Conservation (phyloP, 805 yeast species). For the Cyberlindnera euphorbiiphila region DNA sequence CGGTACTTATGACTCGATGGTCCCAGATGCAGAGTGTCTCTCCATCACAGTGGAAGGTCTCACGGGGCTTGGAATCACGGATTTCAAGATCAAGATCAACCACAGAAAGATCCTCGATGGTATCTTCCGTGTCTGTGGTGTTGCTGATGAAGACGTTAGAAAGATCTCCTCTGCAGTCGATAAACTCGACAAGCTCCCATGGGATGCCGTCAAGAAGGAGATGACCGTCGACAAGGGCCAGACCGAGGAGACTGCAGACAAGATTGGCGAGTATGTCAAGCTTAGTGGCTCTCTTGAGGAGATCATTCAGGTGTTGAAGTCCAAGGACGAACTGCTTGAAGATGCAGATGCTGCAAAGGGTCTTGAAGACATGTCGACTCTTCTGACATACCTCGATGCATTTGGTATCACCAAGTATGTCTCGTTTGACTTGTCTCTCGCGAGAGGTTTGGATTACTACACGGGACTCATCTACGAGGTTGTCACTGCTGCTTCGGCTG, state of each 20-base stretch:
- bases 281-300: constrained; percentile 73
- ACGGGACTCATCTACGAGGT: constrained; percentile 97
- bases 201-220: constrained; percentile 92
- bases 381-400: constrained; percentile 78
- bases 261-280: constrained; percentile 87
- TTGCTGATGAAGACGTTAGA: constrained; percentile 88
- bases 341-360: constrained; percentile 80
- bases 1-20: constrained; percentile 89
- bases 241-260: constrained; percentile 87
- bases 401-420: constrained; percentile 65
- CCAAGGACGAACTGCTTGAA: constrained; percentile 52
- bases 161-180: constrained; percentile 93
- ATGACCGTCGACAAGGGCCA: constrained; percentile 91
- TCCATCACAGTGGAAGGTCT: constrained; percentile 82
- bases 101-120: constrained; percentile 97
- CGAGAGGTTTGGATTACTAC: constrained; percentile 96
- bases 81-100: constrained; percentile 88
- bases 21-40: constrained; percentile 91
- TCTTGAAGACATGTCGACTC: constrained; percentile 69
- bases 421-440: constrained; percentile 89
- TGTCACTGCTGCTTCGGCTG: constrained; percentile 94
- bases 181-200: constrained; percentile 90
- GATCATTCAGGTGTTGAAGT: constrained; percentile 49
- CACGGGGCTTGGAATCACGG: constrained; percentile 75
- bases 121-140: constrained; percentile 92